Evolutionary conservation across 2,329 filamentous ascomycete genomes (phyloP).

Genomic region (Claviceps pusilla): DNA sequence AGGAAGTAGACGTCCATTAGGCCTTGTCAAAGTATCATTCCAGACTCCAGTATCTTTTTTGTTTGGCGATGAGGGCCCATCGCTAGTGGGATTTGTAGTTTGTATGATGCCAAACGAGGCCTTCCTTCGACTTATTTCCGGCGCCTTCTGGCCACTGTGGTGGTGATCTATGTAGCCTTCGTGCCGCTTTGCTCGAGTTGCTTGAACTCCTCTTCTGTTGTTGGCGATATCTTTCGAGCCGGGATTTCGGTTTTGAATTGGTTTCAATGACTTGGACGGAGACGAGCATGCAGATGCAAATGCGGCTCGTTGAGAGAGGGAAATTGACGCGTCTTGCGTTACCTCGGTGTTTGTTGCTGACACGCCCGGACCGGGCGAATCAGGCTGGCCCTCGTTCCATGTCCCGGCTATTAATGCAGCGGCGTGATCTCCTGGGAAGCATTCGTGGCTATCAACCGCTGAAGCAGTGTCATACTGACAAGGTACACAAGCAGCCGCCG

Average conservation of each 20-base stretch:
- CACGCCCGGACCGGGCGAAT: constrained; percentile 32
- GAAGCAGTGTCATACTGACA: constrained; percentile 21
- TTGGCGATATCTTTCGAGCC: neutral
- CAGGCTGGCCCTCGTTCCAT: constrained; percentile 49
- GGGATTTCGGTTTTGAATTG: neutral
- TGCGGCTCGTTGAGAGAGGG: neutral
- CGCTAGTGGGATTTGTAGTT: constrained; percentile 3
- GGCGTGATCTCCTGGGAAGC: constrained; percentile 30
- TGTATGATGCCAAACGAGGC: neutral
- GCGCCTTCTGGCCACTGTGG: neutral
- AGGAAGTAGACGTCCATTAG: neutral
- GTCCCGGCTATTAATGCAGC: constrained; percentile 40
- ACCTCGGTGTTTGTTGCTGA: constrained; percentile 10
- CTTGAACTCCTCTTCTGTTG: neutral
- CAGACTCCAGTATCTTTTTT: constrained; percentile 1
- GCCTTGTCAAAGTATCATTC: neutral
- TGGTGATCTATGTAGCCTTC: neutral
- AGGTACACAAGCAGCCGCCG: constrained; percentile 10
- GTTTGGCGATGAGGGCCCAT: constrained; percentile 10
- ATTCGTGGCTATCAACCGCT: constrained; percentile 12
- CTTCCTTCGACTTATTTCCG: neutral
- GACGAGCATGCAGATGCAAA: neutral
- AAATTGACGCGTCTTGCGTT: constrained; percentile 9
- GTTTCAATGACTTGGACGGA: neutral
- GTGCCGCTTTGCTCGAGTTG: neutral